phyloP scores from a whole-genome alignment of 306 rosid genomes.

The Lablab purpureus region DNA sequence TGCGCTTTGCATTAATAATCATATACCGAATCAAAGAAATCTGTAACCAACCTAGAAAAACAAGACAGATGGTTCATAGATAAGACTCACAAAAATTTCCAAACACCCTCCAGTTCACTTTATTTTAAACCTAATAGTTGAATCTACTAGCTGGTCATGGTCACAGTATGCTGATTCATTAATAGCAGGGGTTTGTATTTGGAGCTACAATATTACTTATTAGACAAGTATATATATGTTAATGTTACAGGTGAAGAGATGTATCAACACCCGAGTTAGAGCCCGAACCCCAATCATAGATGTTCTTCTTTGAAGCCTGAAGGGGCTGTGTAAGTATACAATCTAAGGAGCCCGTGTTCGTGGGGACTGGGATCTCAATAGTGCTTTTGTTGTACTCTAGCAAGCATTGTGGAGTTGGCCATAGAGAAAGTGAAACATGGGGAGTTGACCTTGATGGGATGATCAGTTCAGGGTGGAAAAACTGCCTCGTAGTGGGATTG shows the following conservation, averaged over 20 bases:
- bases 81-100: neutral
- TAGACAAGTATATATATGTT: constrained; percentile 16
- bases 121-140: neutral
- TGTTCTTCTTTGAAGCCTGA: constrained; percentile 46
- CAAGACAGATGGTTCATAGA: neutral
- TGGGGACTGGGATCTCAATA: constrained; percentile 42
- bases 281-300: constrained; percentile 39
- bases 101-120: neutral
- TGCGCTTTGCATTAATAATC: neutral
- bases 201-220: constrained; percentile 20
- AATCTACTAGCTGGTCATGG: neutral
- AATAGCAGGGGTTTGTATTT: neutral
- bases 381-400: constrained; percentile 24
- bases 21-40: neutral
- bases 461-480: constrained; percentile 53
- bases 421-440: constrained; percentile 61
- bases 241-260: constrained; percentile 76
- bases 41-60: neutral
- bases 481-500: constrained; percentile 43
- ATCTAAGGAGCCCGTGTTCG: constrained; percentile 43
- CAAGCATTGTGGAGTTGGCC: constrained; percentile 55
- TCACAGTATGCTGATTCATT: neutral
- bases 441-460: constrained; percentile 37
- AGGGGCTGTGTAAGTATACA: constrained; percentile 19
- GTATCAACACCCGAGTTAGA: constrained; percentile 73